Evolutionary conservation across 164 flowering plant species (phyloP).

Genomic region (Buxus sempervirens): DNA sequence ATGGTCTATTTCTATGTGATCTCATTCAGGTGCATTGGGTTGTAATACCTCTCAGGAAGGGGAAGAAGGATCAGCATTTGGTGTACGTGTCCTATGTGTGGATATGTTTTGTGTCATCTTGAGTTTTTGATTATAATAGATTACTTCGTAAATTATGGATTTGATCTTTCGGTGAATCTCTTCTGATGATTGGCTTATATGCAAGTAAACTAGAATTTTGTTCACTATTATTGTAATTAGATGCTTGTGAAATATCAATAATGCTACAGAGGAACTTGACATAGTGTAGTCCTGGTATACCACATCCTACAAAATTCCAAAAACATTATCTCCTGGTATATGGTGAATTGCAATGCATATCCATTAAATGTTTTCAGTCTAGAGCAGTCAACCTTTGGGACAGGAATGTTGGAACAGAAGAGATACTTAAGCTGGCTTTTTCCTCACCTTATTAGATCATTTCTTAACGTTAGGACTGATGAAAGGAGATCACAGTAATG

Average conservation of each 20-base stretch:
- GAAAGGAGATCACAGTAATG: too few species aligned
- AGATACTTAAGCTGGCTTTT: too few species aligned
- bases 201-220: neutral
- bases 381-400: too few species aligned
- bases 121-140: neutral
- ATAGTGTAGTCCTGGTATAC: too few species aligned
- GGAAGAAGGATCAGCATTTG: conserved; percentile 27
- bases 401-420: too few species aligned
- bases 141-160: neutral
- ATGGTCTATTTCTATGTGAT: conserved; percentile 1
- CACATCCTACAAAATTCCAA: too few species aligned
- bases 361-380: too few species aligned
- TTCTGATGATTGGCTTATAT: neutral
- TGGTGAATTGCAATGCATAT: too few species aligned
- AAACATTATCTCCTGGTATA: too few species aligned
- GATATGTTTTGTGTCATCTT: neutral
- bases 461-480: too few species aligned
- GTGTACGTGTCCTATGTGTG: conserved; percentile 31
- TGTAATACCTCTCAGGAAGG: conserved; percentile 23
- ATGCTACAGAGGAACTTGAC: too few species aligned
- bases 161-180: neutral
- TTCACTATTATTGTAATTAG: neutral
- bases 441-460: too few species aligned
- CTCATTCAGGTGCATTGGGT: conserved; percentile 33
- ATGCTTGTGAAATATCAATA: neutral